Conservation (phyloP, 495 filamentous ascomycete species). For the Penicillium coprophilum region DNA sequence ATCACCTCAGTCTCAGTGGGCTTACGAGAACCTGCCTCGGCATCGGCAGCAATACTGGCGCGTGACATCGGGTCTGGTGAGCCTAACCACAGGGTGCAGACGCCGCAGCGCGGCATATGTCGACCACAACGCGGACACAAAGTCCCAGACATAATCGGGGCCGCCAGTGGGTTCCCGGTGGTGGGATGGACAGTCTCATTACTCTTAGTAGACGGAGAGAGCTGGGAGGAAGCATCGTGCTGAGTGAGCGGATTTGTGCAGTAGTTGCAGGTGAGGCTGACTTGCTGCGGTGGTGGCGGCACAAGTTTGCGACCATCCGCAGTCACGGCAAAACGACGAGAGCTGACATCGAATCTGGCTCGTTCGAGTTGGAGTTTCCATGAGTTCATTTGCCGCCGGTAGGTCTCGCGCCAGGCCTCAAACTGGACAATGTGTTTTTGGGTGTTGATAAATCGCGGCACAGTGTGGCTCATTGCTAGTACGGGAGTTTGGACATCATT, state of each 20-base stretch:
- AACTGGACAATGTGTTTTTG: constrained; percentile 53
- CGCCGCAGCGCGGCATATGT: constrained; percentile 83
- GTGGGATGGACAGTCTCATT: constrained; percentile 39
- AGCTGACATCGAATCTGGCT: constrained; percentile 58
- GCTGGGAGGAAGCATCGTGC: constrained; percentile 40
- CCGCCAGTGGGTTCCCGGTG: constrained; percentile 38
- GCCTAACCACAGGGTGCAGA: constrained; percentile 85
- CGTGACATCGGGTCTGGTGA: constrained; percentile 66
- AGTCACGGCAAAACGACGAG: constrained; percentile 59
- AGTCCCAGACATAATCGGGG: constrained; percentile 47
- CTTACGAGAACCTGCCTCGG: constrained; percentile 34
- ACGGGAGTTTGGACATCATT: constrained; percentile 88
- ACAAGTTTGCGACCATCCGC: constrained; percentile 64
- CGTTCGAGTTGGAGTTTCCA: constrained; percentile 67
- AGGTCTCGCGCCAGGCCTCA: constrained; percentile 75
- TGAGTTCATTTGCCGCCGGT: constrained; percentile 75
- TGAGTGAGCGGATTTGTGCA: constrained; percentile 62
- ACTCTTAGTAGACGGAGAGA: constrained; percentile 31
- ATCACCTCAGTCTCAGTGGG: constrained; percentile 39
- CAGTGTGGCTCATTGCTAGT: constrained; percentile 75
- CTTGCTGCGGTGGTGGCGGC: constrained; percentile 66
- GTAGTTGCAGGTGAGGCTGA: constrained; percentile 80
- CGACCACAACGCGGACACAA: constrained; percentile 83
- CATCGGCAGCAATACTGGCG: constrained; percentile 53
- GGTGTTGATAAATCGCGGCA: constrained; percentile 79